Conservation (phyloP, 208 protist genomes). For the Crithidia brevicula region DNA sequence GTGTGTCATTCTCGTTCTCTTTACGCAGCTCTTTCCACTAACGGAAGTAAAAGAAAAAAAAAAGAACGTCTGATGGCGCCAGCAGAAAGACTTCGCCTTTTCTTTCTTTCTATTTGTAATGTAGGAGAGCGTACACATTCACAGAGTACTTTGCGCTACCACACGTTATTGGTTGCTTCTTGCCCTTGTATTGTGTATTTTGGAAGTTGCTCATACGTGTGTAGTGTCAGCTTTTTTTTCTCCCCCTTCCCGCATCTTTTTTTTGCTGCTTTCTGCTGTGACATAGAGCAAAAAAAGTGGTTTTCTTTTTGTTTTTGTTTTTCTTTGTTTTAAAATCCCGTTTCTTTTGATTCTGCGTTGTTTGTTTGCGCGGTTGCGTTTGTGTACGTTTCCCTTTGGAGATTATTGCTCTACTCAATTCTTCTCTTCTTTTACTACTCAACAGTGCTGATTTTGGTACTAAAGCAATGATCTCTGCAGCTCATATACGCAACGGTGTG, state of each 20-base stretch:
- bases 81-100: too few relatives aligned
- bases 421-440: conserved; percentile 19
- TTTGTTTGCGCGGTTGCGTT: background rate
- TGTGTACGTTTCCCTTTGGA: background rate
- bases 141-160: too few relatives aligned
- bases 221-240: background rate
- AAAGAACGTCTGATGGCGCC: too few relatives aligned
- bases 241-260: too few relatives aligned
- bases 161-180: background rate
- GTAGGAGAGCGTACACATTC: too few relatives aligned
- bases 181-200: background rate
- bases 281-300: background rate
- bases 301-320: conserved; percentile 14
- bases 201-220: background rate
- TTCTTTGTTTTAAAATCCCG: conserved; percentile 10
- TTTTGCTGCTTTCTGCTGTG: background rate
- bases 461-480: too few relatives aligned
- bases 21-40: background rate
- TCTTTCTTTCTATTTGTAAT: background rate
- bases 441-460: too few relatives aligned
- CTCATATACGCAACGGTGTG: too few relatives aligned
- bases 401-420: too few relatives aligned
- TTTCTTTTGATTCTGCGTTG: background rate
- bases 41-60: too few relatives aligned
- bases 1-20: background rate